Conservation (phyloP, 768 basidiomycete species). For the Auriscalpium orientale region DNA sequence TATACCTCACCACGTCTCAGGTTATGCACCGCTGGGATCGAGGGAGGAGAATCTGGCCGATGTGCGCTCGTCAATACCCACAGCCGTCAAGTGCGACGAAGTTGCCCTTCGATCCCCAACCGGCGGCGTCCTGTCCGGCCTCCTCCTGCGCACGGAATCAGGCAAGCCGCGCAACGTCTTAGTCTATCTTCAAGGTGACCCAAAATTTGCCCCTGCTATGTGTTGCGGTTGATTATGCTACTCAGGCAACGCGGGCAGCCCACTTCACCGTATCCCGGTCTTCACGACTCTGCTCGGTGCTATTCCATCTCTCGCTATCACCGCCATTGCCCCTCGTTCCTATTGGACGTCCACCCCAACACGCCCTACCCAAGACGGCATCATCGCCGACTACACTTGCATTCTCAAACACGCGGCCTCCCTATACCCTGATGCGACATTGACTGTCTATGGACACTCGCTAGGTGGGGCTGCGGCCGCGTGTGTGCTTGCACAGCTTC, state of each 20-base stretch:
- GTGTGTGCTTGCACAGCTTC: conserved; percentile 27
- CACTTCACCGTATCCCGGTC: conserved; percentile 36
- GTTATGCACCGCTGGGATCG: conserved; percentile 35
- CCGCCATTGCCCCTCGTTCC: conserved; percentile 40
- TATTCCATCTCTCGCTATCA: conserved; percentile 17
- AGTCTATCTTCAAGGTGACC: conserved; percentile 30
- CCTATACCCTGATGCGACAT: conserved; percentile 25
- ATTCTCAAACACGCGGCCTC: conserved; percentile 25
- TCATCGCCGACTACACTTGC: conserved; percentile 33
- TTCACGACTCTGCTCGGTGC: conserved; percentile 28
- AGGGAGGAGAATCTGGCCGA: conserved; percentile 27
- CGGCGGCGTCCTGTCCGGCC: conserved; percentile 17
- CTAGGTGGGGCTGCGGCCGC: conserved; percentile 39
- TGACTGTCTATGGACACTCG: conserved; percentile 41
- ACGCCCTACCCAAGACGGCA: conserved; percentile 30
- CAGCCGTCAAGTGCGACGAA: conserved; percentile 22
- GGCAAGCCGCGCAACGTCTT: conserved; percentile 17
- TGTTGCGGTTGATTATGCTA: not conserved
- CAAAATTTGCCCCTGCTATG: no score
- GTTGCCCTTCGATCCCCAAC: conserved; percentile 16
- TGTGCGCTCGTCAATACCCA: conserved; percentile 14
- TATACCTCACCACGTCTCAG: conserved; percentile 11
- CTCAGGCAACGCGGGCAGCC: conserved; percentile 44
- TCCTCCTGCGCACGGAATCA: conserved; percentile 15
- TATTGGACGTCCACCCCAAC: conserved; percentile 40